Percentiles rank a stretch among this genome's conserved stretches.
phyloP scores from a whole-genome alignment of 345 rosid species.

The Capsella bursapastoris region DNA sequence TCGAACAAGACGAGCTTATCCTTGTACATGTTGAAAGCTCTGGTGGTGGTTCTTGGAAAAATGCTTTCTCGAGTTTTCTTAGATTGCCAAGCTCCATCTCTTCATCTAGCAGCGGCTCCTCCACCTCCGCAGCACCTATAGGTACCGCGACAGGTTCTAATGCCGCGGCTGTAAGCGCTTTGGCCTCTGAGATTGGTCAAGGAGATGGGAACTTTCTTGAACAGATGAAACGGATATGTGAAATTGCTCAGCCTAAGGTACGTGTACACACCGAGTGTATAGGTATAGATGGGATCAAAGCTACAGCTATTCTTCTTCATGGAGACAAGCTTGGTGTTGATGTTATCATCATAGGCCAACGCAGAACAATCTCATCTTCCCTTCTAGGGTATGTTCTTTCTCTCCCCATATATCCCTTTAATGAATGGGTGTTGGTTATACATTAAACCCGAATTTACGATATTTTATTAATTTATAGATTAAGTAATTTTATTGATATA shows the following conservation, averaged over 20 bases:
- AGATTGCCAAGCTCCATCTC: slow-evolving; percentile 46
- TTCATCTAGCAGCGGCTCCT: slow-evolving; percentile 23
- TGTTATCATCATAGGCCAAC: slow-evolving; percentile 74
- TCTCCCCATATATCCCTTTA: background rate
- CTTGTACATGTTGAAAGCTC: slow-evolving; percentile 58
- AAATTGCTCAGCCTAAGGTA: slow-evolving; percentile 64
- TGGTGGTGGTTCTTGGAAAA: slow-evolving; percentile 54
- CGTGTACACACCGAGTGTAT: slow-evolving; percentile 46
- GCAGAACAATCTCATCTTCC: slow-evolving; percentile 66
- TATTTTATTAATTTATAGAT: too few relatives aligned
- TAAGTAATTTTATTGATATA: too few relatives aligned
- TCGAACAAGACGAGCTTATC: slow-evolving; percentile 69
- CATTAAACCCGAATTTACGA: too few relatives aligned
- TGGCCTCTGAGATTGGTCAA: slow-evolving; percentile 45
- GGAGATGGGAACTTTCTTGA: slow-evolving; percentile 64
- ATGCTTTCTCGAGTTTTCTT: slow-evolving; percentile 59
- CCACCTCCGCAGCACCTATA: slow-evolving; percentile 6
- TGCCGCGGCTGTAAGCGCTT: background rate
- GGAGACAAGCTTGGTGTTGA: slow-evolving; percentile 58
- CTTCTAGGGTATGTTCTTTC: slow-evolving; percentile 56
- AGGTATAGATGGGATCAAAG: slow-evolving; percentile 61
- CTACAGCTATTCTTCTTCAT: slow-evolving; percentile 56
- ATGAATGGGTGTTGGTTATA: background rate
- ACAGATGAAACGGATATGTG: slow-evolving; percentile 67
- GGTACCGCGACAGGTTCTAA: background rate